A percentile compares a stretch with the other conserved stretches of the same genome.
Conservation (phyloP, 768 basidiomycete genomes). For the Amanita rubescens region DNA sequence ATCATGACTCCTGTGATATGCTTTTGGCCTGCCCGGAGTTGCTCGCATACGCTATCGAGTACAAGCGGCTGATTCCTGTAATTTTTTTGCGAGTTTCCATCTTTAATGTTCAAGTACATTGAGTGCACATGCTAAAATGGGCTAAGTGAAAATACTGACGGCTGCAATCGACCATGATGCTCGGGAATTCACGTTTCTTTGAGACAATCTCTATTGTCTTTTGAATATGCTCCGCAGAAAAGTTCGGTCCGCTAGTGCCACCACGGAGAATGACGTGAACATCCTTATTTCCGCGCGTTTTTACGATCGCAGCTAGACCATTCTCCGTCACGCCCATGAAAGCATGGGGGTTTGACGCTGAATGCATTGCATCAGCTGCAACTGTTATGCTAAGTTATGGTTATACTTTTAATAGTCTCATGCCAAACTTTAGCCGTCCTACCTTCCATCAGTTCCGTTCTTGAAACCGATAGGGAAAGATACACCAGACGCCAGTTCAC, state of each 20-base stretch:
- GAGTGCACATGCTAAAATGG: background rate
- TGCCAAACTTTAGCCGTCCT: constrained; percentile 9
- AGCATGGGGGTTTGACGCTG: constrained; percentile 85
- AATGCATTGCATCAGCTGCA: constrained; percentile 95
- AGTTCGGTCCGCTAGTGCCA: constrained; percentile 89
- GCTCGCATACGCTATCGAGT: constrained; percentile 59
- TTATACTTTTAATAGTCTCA: background rate
- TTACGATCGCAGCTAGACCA: constrained; percentile 91
- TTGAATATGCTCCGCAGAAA: constrained; percentile 60
- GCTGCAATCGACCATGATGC: constrained; percentile 85
- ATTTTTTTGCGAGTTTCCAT: constrained; percentile 95
- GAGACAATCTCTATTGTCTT: constrained; percentile 53
- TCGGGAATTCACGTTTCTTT: constrained; percentile 57
- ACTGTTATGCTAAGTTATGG: constrained; percentile 49
- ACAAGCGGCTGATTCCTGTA: constrained; percentile 89
- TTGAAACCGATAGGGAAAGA: constrained; percentile 99
- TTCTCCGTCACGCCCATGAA: constrained; percentile 93
- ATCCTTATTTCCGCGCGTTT: constrained; percentile 77
- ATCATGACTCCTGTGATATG: constrained; percentile 95
- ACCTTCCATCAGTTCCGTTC: constrained; percentile 96
- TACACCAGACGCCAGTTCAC: constrained; percentile 91
- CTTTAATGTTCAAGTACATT: constrained; percentile 27
- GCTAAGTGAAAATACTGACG: constrained; percentile 37
- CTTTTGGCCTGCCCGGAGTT: constrained; percentile 62
- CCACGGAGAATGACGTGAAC: constrained; percentile 97